A percentile compares a stretch with the other conserved stretches of the same genome.
phyloP scores from a whole-genome alignment of 2,329 filamentous ascomycete genomes.

The Claviceps paspali region DNA sequence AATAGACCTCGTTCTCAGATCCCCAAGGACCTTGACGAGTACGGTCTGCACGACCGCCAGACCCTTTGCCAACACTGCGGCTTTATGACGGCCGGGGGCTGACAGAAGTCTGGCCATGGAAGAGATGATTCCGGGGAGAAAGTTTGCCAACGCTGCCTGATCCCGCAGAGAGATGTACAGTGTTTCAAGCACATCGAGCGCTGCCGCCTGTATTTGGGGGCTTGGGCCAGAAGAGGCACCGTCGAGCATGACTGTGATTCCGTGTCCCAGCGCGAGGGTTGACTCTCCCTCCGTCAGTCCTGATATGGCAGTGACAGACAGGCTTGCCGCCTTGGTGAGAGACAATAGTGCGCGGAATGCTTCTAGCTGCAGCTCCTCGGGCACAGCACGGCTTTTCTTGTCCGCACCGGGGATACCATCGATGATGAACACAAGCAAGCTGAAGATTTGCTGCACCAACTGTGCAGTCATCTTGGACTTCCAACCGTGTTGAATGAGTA shows the following conservation, averaged over 20 bases:
- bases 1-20: constrained; percentile 37
- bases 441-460: constrained; percentile 69
- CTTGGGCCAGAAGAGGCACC: constrained; percentile 50
- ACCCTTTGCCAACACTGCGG: constrained; percentile 44
- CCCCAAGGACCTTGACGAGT: constrained; percentile 39
- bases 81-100: constrained; percentile 43
- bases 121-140: constrained; percentile 79
- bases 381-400: constrained; percentile 25
- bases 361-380: constrained; percentile 62
- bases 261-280: constrained; percentile 68
- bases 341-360: constrained; percentile 54
- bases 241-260: constrained; percentile 66
- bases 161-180: constrained; percentile 53
- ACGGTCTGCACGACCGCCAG: constrained; percentile 42
- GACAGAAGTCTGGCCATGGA: constrained; percentile 61
- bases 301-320: constrained; percentile 31
- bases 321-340: constrained; percentile 45
- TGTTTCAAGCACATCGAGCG: constrained; percentile 46
- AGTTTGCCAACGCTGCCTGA: constrained; percentile 61
- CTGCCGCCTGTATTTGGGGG: constrained; percentile 54
- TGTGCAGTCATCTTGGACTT: constrained; percentile 52
- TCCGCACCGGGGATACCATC: constrained; percentile 49
- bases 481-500: constrained; percentile 71
- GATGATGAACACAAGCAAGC: constrained; percentile 68
- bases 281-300: constrained; percentile 40